phyloP scores from a whole-genome alignment of 1,139 yeast species.

The Kluyveromyces marxianus region DNA sequence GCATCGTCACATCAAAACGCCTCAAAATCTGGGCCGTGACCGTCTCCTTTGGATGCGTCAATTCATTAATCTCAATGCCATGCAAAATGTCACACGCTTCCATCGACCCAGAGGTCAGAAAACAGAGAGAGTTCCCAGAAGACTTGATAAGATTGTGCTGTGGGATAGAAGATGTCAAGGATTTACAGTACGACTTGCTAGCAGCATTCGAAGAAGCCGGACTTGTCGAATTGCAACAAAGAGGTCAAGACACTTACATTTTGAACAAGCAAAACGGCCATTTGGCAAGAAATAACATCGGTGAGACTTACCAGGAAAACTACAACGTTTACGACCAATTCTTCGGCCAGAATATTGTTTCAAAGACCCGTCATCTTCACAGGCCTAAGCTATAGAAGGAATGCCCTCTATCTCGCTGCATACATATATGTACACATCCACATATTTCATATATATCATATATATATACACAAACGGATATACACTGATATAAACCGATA shows the following conservation, averaged over 20 bases:
- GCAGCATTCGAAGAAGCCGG: slow-evolving; percentile 64
- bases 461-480: too few relatives aligned
- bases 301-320: not conserved
- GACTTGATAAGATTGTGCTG: slow-evolving; percentile 83
- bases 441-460: too few relatives aligned
- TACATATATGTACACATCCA: too few relatives aligned
- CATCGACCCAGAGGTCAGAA: slow-evolving; percentile 77
- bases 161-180: slow-evolving; percentile 48
- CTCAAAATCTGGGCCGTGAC: slow-evolving; percentile 74
- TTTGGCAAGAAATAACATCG: slow-evolving; percentile 15
- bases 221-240: slow-evolving; percentile 23
- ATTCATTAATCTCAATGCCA: slow-evolving; percentile 85
- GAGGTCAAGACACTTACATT: slow-evolving; percentile 20
- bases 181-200: slow-evolving; percentile 64
- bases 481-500: too few relatives aligned
- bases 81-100: slow-evolving; percentile 97
- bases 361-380: not conserved
- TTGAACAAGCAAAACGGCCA: slow-evolving; percentile 18
- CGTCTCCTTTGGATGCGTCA: slow-evolving; percentile 91
- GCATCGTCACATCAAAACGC: slow-evolving; percentile 60
- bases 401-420: too few relatives aligned
- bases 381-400: not conserved
- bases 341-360: not conserved
- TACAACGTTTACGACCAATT: slow-evolving; percentile 3
- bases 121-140: slow-evolving; percentile 85